phyloP scores from a whole-genome alignment of 1,139 yeast species.

The Magnusiomyces paraingens region DNA sequence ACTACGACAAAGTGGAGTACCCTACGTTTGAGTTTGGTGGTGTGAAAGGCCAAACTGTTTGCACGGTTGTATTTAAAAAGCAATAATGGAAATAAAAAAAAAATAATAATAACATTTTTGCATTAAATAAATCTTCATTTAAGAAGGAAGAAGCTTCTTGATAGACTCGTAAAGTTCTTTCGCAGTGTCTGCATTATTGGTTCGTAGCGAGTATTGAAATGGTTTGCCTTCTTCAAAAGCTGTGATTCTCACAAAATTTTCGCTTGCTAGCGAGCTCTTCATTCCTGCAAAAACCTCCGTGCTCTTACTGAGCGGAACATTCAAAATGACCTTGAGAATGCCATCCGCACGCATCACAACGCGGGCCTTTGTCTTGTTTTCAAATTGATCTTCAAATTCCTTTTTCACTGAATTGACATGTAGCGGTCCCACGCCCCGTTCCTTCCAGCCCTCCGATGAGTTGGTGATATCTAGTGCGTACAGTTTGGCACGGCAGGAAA shows the following conservation, averaged over 20 bases:
- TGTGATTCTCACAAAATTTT: conserved; percentile 70
- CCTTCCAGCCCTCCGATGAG: conserved; percentile 84
- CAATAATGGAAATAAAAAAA: not conserved
- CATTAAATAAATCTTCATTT: not conserved
- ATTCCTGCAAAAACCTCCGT: conserved; percentile 66
- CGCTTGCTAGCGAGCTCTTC: conserved; percentile 72
- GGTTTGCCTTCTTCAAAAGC: conserved; percentile 57
- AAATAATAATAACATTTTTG: not conserved
- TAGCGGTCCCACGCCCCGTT: conserved; percentile 82
- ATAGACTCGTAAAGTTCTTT: conserved; percentile 51
- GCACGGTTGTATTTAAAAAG: conserved; percentile 64
- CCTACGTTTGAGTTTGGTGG: conserved; percentile 90
- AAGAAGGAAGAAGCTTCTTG: conserved; percentile 33
- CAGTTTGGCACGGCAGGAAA: conserved; percentile 67
- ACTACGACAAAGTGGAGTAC: conserved; percentile 61
- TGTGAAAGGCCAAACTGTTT: conserved; percentile 74
- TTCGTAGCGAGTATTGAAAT: conserved; percentile 73
- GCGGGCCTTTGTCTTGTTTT: conserved; percentile 39
- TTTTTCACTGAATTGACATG: conserved; percentile 60
- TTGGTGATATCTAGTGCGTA: conserved; percentile 58
- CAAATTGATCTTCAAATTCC: conserved; percentile 19
- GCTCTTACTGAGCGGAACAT: conserved; percentile 53
- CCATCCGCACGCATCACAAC: conserved; percentile 91
- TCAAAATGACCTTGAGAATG: conserved; percentile 72
- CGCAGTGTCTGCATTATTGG: conserved; percentile 57